Percentiles rank a stretch among this genome's conserved stretches.
Evolutionary conservation across 2,329 filamentous ascomycete genomes (phyloP).

Genomic region (Dactylellina parvicollis): DNA sequence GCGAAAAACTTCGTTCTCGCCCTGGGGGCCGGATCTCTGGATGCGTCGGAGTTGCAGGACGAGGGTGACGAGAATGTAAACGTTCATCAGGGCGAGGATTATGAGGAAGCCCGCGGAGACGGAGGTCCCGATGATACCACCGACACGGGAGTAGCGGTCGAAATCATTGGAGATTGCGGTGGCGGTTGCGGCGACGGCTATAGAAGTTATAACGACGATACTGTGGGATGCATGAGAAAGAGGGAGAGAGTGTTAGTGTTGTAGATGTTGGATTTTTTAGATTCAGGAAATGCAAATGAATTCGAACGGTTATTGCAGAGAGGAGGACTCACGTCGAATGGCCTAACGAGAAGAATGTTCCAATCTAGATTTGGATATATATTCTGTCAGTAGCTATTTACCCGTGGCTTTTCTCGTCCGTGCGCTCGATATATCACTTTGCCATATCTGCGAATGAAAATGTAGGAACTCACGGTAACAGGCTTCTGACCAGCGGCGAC

Average conservation of each 20-base stretch:
- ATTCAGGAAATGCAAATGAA: neutral
- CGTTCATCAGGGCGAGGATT: constrained; percentile 82
- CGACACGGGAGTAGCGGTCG: constrained; percentile 79
- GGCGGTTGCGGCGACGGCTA: constrained; percentile 90
- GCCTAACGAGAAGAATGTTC: constrained; percentile 91
- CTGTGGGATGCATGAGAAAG: constrained; percentile 9
- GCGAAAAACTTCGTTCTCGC: constrained; percentile 33
- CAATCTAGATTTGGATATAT: constrained; percentile 67
- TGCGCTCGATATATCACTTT: neutral
- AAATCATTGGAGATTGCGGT: constrained; percentile 84
- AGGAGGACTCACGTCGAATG: constrained; percentile 74
- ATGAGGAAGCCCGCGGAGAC: constrained; percentile 86
- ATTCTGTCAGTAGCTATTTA: neutral
- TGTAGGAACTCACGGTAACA: constrained; percentile 69
- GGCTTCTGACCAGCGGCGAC: constrained; percentile 85
- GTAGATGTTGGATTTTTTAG: constrained; percentile 23
- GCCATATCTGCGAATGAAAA: neutral
- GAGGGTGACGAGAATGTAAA: constrained; percentile 83
- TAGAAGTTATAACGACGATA: constrained; percentile 87
- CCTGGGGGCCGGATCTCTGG: constrained; percentile 65
- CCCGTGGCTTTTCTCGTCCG: no score
- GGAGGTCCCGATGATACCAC: constrained; percentile 87
- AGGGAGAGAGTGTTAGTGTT: no score
- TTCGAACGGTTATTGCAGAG: neutral
- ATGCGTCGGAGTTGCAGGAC: constrained; percentile 74